Percentiles rank a stretch among this genome's conserved stretches.
phyloP scores from a whole-genome alignment of 805 yeast genomes.

The Schizosaccharomyces lindneri region DNA sequence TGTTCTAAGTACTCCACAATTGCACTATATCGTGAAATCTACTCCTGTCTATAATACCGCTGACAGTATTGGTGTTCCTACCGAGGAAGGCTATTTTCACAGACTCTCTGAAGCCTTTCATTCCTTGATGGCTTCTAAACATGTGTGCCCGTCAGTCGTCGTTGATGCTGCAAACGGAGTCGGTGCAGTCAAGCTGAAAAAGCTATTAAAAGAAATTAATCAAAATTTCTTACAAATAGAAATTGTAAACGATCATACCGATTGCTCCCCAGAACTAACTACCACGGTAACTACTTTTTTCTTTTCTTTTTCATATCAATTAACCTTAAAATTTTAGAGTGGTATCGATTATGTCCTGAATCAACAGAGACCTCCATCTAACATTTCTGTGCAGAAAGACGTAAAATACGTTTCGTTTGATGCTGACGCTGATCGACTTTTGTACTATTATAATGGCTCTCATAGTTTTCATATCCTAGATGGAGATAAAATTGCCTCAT shows the following conservation, averaged over 20 bases:
- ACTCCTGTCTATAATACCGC: conserved; percentile 28
- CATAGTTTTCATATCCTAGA: conserved; percentile 27
- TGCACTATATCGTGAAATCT: conserved; percentile 63
- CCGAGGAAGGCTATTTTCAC: conserved; percentile 43
- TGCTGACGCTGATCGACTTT: conserved; percentile 91
- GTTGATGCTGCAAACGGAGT: conserved; percentile 95
- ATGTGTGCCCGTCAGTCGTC: conserved; percentile 19
- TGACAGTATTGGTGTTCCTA: conserved; percentile 30
- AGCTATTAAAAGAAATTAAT: conserved; percentile 22
- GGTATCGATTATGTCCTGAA: conserved; percentile 95
- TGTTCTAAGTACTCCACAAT: conserved; percentile 73
- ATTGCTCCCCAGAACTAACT: conserved; percentile 33
- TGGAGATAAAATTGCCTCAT: conserved; percentile 80
- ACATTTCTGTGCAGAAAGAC: conserved; percentile 22
- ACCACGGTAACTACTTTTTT: neutral
- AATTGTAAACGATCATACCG: conserved; percentile 21
- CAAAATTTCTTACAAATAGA: conserved; percentile 18
- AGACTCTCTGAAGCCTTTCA: conserved; percentile 34
- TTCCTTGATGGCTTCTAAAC: conserved; percentile 15
- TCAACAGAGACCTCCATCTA: conserved; percentile 50
- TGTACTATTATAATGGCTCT: conserved; percentile 24
- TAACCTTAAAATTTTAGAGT: conserved; percentile 37
- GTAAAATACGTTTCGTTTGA: conserved; percentile 63
- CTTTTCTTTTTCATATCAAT: neutral
- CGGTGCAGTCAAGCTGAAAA: conserved; percentile 52